Conservation (phyloP, 148 eudicot genomes). For the Heliamphora exappendiculata region DNA sequence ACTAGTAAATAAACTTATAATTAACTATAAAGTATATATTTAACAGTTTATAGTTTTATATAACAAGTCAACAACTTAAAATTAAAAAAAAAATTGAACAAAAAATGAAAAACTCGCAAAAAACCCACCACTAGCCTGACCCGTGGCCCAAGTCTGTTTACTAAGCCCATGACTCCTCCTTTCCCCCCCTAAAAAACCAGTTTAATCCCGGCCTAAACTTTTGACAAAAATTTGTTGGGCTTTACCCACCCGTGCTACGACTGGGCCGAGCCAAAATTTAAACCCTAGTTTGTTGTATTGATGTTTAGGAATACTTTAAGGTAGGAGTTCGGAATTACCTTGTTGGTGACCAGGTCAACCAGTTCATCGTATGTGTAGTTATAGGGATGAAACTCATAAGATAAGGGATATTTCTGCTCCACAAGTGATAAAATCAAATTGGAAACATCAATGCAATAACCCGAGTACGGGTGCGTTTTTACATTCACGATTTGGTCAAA, state of each 20-base stretch:
- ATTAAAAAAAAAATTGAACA: too few relatives aligned
- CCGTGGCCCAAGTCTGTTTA: too few relatives aligned
- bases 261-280: too few relatives aligned
- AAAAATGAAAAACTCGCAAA: too few relatives aligned
- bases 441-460: conserved; percentile 16
- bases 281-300: neutral
- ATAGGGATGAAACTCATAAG: neutral
- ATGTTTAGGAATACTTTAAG: neutral
- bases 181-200: too few relatives aligned
- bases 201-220: too few relatives aligned
- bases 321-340: conserved; percentile 5
- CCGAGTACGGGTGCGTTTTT: neutral
- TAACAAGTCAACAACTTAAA: too few relatives aligned
- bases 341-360: conserved; percentile 6
- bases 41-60: too few relatives aligned
- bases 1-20: too few relatives aligned
- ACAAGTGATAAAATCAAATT: neutral
- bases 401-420: conserved; percentile 5
- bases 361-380: conserved; percentile 11
- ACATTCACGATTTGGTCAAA: conserved; percentile 42
- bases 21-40: too few relatives aligned
- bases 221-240: neutral
- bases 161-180: too few relatives aligned
- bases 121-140: too few relatives aligned
- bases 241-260: neutral